Percentiles rank a stretch among this genome's conserved stretches.
Evolutionary conservation across 2,329 filamentous ascomycete genomes (phyloP).

Genomic region (Fusarium sp.): DNA sequence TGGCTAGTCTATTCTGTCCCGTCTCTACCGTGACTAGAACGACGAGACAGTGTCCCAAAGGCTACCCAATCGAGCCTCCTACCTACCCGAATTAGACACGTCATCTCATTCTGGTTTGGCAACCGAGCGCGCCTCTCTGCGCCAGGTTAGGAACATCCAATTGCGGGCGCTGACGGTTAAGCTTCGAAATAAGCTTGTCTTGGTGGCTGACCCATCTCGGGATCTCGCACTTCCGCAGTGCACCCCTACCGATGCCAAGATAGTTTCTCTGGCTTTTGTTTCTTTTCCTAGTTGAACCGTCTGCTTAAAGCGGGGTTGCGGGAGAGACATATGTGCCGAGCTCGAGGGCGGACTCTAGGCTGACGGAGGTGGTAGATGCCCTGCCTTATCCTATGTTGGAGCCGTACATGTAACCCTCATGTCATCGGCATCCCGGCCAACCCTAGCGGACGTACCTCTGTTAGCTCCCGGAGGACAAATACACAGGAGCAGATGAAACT

Average conservation of each 20-base stretch:
- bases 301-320: background rate
- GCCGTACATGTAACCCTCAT: background rate
- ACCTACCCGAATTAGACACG: background rate
- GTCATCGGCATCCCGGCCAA: background rate
- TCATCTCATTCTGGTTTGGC: background rate
- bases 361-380: slow-evolving; percentile 25
- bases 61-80: background rate
- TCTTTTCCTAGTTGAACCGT: background rate
- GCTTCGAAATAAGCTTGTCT: slow-evolving; percentile 50
- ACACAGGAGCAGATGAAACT: too few species aligned
- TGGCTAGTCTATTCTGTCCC: too few species aligned
- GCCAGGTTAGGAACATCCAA: background rate
- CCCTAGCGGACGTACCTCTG: too few species aligned
- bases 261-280: background rate
- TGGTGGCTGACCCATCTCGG: slow-evolving; percentile 20
- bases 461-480: too few species aligned
- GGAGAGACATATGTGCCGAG: slow-evolving; percentile 1
- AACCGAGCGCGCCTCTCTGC: background rate
- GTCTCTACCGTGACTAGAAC: too few species aligned
- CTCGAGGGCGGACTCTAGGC: slow-evolving; percentile 20
- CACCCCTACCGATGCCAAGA: slow-evolving; percentile 20
- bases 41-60: too few species aligned
- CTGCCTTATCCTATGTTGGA: background rate
- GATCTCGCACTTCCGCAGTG: slow-evolving; percentile 33
- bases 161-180: slow-evolving; percentile 29